Evolutionary conservation across 2,329 filamentous ascomycete genomes (phyloP), one percentile per base, ranked within the genome.

Genomic region (Trichoderma simmonsii): DNA sequence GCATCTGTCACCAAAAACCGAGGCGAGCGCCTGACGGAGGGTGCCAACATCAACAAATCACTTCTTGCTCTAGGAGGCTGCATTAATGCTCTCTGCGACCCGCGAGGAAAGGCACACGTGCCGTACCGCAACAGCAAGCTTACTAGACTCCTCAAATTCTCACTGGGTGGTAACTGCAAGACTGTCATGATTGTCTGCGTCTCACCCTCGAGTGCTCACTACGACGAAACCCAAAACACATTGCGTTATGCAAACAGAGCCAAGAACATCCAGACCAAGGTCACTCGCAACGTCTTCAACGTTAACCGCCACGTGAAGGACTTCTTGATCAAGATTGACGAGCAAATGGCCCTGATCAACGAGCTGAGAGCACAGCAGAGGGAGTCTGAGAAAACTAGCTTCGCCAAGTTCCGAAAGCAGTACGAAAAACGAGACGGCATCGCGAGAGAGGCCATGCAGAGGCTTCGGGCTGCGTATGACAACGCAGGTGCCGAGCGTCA

Each of bases 111-210:
- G 75, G 96, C 97, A 76, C 96, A 99, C 81, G 93, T 99, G 15
- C 96, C 96, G 0, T 99, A 99, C 84, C 90, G 96, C 77, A 98
- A 99, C 84, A 98, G 95, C 75, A 99, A 98, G 79, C 90, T 99
- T 70, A 99, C 96, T 0, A 91, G 96, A 68, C 86, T 99, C 5
- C 88, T 99, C 69, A 99, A 99, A 78, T 99, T 99, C 83, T 97
- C 95, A 0, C 89, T 99, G 0, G 96, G 96, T 34, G 96, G 96
- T 3, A 99, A 99, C 82, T 99, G 96, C 87, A 97, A 95, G 83
- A 99, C 96, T 0, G 96, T 99, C 80, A 99, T 99, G 96, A 98
- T 99, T 81, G 96, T 99, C 30, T 99, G 96, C 78, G 93, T 99
- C 69, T 98, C 95, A 76, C 96, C 96, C 1, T 98, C 94, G 1